A percentile compares a stretch with the other conserved stretches of the same genome.
phyloP scores from a whole-genome alignment of 2,329 filamentous ascomycete species.

The Penicillium crustosum region DNA sequence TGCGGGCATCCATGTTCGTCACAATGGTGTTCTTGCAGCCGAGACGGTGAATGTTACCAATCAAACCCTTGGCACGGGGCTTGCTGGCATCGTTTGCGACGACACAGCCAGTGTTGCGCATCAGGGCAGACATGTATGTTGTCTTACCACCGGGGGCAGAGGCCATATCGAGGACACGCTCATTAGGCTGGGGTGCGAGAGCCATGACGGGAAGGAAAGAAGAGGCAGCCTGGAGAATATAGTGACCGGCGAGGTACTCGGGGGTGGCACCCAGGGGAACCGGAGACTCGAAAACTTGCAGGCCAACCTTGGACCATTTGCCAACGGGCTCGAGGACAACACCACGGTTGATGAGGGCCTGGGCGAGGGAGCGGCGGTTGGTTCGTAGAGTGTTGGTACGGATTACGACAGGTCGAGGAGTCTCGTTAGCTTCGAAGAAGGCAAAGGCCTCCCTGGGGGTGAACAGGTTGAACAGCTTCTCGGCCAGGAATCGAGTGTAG shows the following conservation, averaged over 20 bases:
- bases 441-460: constrained; percentile 90
- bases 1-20: constrained; percentile 87
- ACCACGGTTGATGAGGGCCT: constrained; percentile 91
- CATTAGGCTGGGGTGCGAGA: constrained; percentile 86
- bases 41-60: constrained; percentile 94
- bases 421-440: constrained; percentile 99
- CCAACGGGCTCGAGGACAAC: constrained; percentile 95
- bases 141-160: constrained; percentile 95
- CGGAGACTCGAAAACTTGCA: constrained; percentile 91
- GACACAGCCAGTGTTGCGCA: constrained; percentile 95
- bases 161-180: constrained; percentile 91
- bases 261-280: constrained; percentile 90
- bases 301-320: constrained; percentile 97
- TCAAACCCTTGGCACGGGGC: constrained; percentile 88
- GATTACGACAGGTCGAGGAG: constrained; percentile 87
- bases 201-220: constrained; percentile 99
- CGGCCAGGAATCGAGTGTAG: constrained; percentile 90
- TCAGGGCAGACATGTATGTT: constrained; percentile 91
- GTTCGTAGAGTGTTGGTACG: constrained; percentile 91
- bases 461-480: constrained; percentile 93
- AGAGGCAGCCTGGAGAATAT: constrained; percentile 94
- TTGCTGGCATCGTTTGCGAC: constrained; percentile 98
- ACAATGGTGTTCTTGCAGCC: constrained; percentile 93
- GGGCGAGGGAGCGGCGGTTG: constrained; percentile 75
- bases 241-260: constrained; percentile 95